Percentiles rank a stretch among this genome's conserved stretches.
Conservation (phyloP, 768 basidiomycete species). For the Cantharellus cinnabarinus region DNA sequence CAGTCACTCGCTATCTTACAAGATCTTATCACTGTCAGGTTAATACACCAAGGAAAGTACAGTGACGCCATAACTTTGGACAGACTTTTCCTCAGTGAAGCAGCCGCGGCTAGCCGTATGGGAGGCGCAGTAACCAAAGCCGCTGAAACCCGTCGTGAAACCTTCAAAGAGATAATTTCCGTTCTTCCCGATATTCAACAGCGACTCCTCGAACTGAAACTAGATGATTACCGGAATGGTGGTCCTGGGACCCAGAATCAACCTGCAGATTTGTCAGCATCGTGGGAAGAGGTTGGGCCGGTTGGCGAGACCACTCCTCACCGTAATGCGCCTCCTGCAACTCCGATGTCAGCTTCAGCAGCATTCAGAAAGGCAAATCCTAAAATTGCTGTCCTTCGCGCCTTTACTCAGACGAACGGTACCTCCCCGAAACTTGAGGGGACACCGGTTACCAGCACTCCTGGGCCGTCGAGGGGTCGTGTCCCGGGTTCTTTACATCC, state of each 20-base stretch:
- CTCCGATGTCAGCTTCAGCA: conserved; percentile 4
- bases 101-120: conserved; percentile 8
- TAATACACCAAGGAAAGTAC: conserved; percentile 52
- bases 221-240: conserved; percentile 18
- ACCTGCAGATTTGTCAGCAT: conserved; percentile 27
- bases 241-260: background rate
- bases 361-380: conserved; percentile 4
- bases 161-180: conserved; percentile 48
- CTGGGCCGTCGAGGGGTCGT: background rate
- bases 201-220: conserved; percentile 36
- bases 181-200: conserved; percentile 45
- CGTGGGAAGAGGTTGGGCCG: conserved; percentile 37
- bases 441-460: background rate
- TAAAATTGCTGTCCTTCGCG: conserved; percentile 5
- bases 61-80: conserved; percentile 60
- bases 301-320: background rate
- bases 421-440: background rate
- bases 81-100: conserved; percentile 29
- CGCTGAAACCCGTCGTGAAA: conserved; percentile 18
- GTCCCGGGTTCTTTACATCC: background rate
- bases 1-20: conserved; percentile 39
- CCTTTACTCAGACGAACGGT: conserved; percentile 1
- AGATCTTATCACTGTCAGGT: conserved; percentile 59
- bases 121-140: conserved; percentile 4
- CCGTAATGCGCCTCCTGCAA: background rate